These are phyloP conservation scores for Rhexocercosporidium sp. DNA, from an alignment of 2,329 filamentous ascomycete species.

Conservation along the genomic window DNA sequence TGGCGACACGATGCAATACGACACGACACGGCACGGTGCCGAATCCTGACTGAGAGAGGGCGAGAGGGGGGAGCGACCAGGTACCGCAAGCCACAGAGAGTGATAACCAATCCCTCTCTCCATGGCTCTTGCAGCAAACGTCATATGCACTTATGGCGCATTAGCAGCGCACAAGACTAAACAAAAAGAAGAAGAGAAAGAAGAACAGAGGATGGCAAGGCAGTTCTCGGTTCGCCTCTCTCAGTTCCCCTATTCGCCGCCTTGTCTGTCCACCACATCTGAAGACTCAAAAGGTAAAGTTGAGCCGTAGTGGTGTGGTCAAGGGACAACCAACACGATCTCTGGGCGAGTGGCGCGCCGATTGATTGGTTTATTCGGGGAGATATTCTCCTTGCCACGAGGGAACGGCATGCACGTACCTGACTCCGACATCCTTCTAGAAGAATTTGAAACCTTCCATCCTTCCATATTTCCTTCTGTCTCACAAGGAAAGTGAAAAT, in stretches of 20 bases:
- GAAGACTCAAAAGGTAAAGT: background rate
- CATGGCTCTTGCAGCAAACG: conserved; percentile 3
- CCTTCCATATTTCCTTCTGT: conserved; percentile 1
- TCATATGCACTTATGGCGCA: background rate
- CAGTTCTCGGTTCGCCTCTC: background rate
- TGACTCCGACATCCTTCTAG: background rate
- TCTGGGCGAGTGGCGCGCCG: no score
- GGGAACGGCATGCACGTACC: background rate
- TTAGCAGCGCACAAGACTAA: background rate
- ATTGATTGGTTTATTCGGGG: no score
- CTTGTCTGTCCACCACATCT: background rate
- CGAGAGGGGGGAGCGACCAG: background rate
- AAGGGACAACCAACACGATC: background rate
- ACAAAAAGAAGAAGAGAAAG: background rate
- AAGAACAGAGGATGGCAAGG: background rate
- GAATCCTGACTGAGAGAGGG: background rate
- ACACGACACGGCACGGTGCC: background rate
- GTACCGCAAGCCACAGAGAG: background rate
- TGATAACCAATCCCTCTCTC: conserved; percentile 1
- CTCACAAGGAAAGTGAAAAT: background rate
- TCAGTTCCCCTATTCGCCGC: background rate
- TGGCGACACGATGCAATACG: background rate
- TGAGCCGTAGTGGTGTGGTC: background rate
- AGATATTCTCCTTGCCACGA: no score
- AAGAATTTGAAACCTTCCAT: conserved; percentile 1